Base-by-base conservation (phyloP, 2,329 filamentous ascomycete genomes). In the Colletotrichum chrysophilum region DNA sequence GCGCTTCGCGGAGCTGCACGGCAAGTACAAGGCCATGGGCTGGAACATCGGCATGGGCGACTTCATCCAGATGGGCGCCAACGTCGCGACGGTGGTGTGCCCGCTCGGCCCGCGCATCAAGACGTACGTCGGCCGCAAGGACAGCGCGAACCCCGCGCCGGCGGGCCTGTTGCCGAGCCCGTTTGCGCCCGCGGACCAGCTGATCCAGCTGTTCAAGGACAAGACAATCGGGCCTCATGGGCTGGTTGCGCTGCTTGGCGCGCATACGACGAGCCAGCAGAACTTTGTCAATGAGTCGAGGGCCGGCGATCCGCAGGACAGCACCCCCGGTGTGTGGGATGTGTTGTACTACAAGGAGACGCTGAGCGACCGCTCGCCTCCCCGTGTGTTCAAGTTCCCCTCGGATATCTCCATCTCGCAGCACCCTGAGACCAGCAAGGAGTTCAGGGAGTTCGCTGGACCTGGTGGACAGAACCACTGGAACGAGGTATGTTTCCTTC, bases 201-300 rank as follows among this genome's bases (percentile, higher is more conserved):
- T 90, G 55, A 86, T 90, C 72, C 79, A 84, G 52, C 83, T 89
- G 7, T 91, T 91, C 81, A 79, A 82, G 30, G 85, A 87, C 78
- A 91, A 92, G 82, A 91, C 89, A 7, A 90, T 92, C 77, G 82
- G 81, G 21, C 85, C 86, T 0, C 85, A 86, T 60, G 88, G 89
- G 16, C 85, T 90, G 4, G 87, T 88, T 3, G 89, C 90, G 6
- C 86, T 91, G 4, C 80, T 91, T 9, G 90, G 90, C 62, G 89
- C 90, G 0, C 90, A 91, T 79, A 88, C 88, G 2, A 86, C 87
- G 5, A 88, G 87, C 4, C 86, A 87, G 78, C 88, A 91, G 79
- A 84, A 85, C 76, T 85, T 86, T 48, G 85, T 86, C 76, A 84
- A 89, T 76, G 58, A 79, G 1, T 74, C 78, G 5, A 82, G 87